phyloP scores from a whole-genome alignment of 306 rosid genomes.

The Ormosia emarginata region DNA sequence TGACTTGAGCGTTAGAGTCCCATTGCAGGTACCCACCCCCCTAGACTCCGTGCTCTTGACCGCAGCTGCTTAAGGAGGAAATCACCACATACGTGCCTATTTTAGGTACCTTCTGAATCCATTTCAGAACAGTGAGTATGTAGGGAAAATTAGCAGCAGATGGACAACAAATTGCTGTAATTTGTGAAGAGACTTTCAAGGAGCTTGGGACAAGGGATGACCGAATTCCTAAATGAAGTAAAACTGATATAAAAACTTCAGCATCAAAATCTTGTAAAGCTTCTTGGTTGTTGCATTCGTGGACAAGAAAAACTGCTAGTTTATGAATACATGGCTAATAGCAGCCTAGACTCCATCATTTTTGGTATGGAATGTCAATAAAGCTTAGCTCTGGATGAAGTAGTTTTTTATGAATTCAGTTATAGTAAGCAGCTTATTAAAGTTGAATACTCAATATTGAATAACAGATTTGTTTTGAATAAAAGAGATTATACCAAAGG shows the following conservation, averaged over 20 bases:
- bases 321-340: neutral
- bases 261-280: neutral
- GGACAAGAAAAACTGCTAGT: neutral
- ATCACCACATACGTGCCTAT: too few relatives aligned
- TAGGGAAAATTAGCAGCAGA: neutral
- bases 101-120: too few relatives aligned
- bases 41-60: too few relatives aligned
- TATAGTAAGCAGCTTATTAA: neutral
- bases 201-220: neutral
- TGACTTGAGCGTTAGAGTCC: too few relatives aligned
- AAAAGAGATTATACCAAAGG: conserved; percentile 10
- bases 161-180: neutral
- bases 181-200: neutral
- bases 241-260: neutral
- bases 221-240: neutral
- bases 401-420: neutral
- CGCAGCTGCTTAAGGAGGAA: too few relatives aligned
- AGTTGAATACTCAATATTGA: neutral
- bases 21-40: too few relatives aligned
- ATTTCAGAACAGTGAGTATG: too few relatives aligned
- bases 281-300: neutral
- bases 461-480: neutral
- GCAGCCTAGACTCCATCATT: neutral
- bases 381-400: neutral
- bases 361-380: neutral